A percentile compares a stretch with the other conserved stretches of the same genome.
These are phyloP conservation scores for Metarhizium robertsii DNA, from an alignment of 2,329 filamentous ascomycete genomes.

Conservation along the genomic window DNA sequence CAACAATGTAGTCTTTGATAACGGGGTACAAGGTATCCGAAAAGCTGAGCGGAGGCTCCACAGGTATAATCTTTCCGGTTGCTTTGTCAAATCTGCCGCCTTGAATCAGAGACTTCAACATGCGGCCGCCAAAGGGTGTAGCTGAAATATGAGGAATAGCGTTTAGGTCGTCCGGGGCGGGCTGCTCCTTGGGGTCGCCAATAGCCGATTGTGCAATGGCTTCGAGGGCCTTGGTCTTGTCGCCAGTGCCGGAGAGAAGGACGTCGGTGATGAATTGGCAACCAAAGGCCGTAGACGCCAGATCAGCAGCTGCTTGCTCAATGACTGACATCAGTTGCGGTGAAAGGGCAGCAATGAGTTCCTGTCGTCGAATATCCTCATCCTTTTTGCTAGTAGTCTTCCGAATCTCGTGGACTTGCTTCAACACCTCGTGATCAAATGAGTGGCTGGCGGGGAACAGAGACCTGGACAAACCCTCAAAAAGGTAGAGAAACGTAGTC, in stretches of 20 bases:
- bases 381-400: constrained; percentile 90
- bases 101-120: constrained; percentile 85
- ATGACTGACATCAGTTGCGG: constrained; percentile 69
- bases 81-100: constrained; percentile 78
- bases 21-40: constrained; percentile 71
- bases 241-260: constrained; percentile 64
- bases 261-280: constrained; percentile 81
- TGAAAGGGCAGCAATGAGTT: constrained; percentile 66
- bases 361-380: constrained; percentile 61
- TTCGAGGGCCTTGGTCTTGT: constrained; percentile 65
- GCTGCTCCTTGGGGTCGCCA: constrained; percentile 38
- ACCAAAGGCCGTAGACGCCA: constrained; percentile 70
- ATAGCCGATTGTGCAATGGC: constrained; percentile 58
- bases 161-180: constrained; percentile 30
- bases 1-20: constrained; percentile 64
- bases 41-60: constrained; percentile 72
- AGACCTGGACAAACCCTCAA: constrained; percentile 56
- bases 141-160: constrained; percentile 47
- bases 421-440: constrained; percentile 59
- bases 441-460: constrained; percentile 54
- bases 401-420: constrained; percentile 70
- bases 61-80: constrained; percentile 58
- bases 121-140: constrained; percentile 59
- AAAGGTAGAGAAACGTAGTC: constrained; percentile 69
- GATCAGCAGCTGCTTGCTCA: constrained; percentile 52